phyloP scores from a whole-genome alignment of 345 rosid species.

The Adansonia digitata region DNA sequence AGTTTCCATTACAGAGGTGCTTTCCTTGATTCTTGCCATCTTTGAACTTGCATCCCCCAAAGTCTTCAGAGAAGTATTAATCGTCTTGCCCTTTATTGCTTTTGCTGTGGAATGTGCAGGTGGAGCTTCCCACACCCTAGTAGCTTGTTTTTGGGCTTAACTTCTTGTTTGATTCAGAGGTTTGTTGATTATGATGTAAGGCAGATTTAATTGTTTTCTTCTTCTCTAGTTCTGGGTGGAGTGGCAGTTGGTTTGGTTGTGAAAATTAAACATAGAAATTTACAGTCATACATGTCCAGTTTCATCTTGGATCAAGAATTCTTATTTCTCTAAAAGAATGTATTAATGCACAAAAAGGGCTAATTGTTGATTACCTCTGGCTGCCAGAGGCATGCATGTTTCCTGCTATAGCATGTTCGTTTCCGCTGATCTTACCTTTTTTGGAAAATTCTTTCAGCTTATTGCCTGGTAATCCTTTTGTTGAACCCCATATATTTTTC shows the following conservation, averaged over 20 bases:
- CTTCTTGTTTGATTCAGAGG: constrained; percentile 48
- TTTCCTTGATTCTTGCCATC: constrained; percentile 9
- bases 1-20: constrained; percentile 44
- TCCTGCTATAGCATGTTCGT: not conserved
- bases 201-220: constrained; percentile 34
- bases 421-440: not conserved
- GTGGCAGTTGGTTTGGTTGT: constrained; percentile 48
- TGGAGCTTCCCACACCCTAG: constrained; percentile 44
- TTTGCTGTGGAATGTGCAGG: constrained; percentile 54
- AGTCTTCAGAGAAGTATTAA: constrained; percentile 13
- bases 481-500: not conserved
- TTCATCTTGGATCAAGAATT: constrained; percentile 18
- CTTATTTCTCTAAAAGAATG: constrained; percentile 10
- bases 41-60: constrained; percentile 1
- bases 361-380: constrained; percentile 11
- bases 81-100: constrained; percentile 17
- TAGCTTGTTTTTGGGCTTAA: constrained; percentile 26
- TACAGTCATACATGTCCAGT: constrained; percentile 21
- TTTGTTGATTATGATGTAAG: constrained; percentile 51
- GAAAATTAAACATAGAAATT: constrained; percentile 32
- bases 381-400: constrained; percentile 8
- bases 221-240: constrained; percentile 41
- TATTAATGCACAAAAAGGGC: constrained; percentile 3
- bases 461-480: not conserved
- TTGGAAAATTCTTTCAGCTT: not conserved